These are phyloP conservation scores for Coprinellus micaceus DNA, from an alignment of 768 basidiomycete species.

Conservation along the genomic window DNA sequence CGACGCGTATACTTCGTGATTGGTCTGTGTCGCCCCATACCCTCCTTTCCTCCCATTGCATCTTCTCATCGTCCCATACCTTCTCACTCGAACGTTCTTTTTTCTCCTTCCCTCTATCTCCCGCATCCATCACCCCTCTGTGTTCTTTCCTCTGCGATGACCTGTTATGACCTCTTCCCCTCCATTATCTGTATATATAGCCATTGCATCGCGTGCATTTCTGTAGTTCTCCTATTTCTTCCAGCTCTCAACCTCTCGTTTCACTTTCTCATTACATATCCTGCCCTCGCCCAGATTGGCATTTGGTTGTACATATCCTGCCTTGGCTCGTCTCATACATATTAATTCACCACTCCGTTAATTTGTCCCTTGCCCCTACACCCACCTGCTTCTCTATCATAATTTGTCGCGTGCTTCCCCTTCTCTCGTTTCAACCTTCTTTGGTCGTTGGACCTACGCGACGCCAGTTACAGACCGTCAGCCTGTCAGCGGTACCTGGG, in stretches of 20 bases:
- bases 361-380: no score
- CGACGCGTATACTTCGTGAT: slow-evolving; percentile 5
- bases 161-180: background rate
- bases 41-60: background rate
- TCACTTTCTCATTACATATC: background rate
- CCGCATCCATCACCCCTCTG: background rate
- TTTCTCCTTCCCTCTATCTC: background rate
- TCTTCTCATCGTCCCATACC: background rate
- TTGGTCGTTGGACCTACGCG: no score
- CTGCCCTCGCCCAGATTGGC: no score
- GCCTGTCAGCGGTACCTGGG: no score
- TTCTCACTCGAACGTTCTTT: background rate
- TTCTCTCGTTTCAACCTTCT: no score
- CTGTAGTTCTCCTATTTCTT: background rate
- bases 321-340: background rate
- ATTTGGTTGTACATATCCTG: background rate
- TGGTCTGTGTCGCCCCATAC: background rate
- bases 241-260: background rate
- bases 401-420: no score
- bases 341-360: no score
- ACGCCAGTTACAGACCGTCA: no score
- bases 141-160: background rate
- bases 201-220: background rate
- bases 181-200: background rate
- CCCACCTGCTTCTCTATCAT: no score